phyloP scores from a whole-genome alignment of 2,329 filamentous ascomycete genomes.

The Fusarium sp. region DNA sequence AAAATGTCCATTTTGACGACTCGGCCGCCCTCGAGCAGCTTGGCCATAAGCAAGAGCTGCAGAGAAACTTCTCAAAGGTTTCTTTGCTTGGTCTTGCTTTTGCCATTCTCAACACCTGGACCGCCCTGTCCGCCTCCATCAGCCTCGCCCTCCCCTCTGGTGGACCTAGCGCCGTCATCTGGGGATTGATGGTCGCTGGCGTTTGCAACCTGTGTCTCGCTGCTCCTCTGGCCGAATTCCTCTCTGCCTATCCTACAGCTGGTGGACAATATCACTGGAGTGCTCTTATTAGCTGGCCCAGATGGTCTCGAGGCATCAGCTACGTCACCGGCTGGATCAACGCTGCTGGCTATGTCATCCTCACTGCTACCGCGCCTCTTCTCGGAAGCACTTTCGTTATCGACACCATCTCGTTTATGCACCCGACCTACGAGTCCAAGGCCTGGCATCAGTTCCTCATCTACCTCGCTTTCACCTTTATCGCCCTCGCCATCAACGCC shows the following conservation, averaged over 20 bases:
- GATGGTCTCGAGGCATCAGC: conserved; percentile 71
- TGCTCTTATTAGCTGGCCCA: conserved; percentile 70
- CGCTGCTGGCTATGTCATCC: conserved; percentile 76
- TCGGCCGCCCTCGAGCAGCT: conserved; percentile 56
- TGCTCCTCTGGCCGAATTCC: conserved; percentile 76
- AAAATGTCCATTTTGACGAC: conserved; percentile 44
- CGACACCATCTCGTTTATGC: conserved; percentile 71
- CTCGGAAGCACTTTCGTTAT: conserved; percentile 75
- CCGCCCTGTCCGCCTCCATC: conserved; percentile 60
- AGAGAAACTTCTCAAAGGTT: conserved; percentile 62
- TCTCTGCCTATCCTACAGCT: conserved; percentile 71
- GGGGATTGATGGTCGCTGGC: conserved; percentile 73
- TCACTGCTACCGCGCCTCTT: conserved; percentile 76
- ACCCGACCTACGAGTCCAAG: conserved; percentile 66
- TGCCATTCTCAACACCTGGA: conserved; percentile 64
- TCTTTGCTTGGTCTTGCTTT: conserved; percentile 62
- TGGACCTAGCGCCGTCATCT: conserved; percentile 77
- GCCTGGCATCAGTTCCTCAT: conserved; percentile 81
- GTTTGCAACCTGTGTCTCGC: conserved; percentile 78
- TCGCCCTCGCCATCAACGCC: conserved; percentile 73
- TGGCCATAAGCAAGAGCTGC: conserved; percentile 62
- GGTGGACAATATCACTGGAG: conserved; percentile 80
- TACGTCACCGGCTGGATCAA: conserved; percentile 82
- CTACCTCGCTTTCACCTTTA: conserved; percentile 72
- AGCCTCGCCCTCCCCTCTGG: conserved; percentile 72